Conservation (phyloP, 495 filamentous ascomycete species). For the Aspergillus sclerotioniger region DNA sequence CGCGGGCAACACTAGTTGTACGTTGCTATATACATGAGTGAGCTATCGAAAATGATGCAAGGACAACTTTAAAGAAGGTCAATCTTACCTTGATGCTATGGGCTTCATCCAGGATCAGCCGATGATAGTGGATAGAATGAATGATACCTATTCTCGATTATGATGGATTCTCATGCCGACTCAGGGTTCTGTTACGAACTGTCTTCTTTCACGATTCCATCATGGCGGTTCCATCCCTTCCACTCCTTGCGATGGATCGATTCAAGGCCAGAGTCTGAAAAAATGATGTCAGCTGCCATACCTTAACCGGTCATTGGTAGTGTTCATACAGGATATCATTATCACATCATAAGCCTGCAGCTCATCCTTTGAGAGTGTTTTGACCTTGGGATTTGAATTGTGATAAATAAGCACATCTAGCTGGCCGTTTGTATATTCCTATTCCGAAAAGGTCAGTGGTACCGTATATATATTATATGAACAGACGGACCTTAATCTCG, state of each 20-base stretch:
- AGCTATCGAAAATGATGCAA: background rate
- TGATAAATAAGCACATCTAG: constrained; percentile 88
- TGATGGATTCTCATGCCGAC: background rate
- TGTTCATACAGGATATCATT: constrained; percentile 73
- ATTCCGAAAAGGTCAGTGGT: constrained; percentile 2
- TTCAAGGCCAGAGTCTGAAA: constrained; percentile 75
- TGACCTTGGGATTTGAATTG: constrained; percentile 78
- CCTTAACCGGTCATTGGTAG: background rate
- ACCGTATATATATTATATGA: background rate
- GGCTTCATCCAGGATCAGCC: constrained; percentile 91
- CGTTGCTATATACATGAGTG: constrained; percentile 53
- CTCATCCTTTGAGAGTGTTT: constrained; percentile 67
- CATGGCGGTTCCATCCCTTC: constrained; percentile 81
- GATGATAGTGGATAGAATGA: constrained; percentile 83
- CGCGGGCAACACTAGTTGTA: constrained; percentile 85
- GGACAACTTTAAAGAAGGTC: background rate
- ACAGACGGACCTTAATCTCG: constrained; percentile 64
- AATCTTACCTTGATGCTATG: constrained; percentile 83
- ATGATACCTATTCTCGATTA: constrained; percentile 50
- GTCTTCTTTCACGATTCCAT: constrained; percentile 73
- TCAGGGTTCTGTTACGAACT: constrained; percentile 43
- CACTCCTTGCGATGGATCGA: constrained; percentile 88
- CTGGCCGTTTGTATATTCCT: constrained; percentile 82
- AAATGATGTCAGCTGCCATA: constrained; percentile 16
- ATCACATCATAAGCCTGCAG: constrained; percentile 84